A percentile compares a stretch with the other conserved stretches of the same genome.
Evolutionary conservation across 2,329 filamentous ascomycete species (phyloP).

Genomic region (Aspergillus ruber): DNA sequence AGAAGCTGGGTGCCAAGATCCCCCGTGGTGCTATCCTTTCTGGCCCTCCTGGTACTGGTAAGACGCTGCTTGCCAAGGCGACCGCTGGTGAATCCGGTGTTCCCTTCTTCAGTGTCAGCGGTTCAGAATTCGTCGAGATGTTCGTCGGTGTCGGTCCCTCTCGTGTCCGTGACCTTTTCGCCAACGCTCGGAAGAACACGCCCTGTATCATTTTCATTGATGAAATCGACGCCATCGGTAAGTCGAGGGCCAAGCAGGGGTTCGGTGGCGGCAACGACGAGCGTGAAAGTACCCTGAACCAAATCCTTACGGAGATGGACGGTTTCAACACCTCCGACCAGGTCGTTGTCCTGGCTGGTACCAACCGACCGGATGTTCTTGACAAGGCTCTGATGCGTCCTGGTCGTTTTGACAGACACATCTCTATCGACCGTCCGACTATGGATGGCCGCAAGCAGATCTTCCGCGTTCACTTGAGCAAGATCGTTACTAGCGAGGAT

Average conservation of each 20-base stretch:
- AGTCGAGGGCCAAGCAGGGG: conserved; percentile 74
- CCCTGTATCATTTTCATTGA: conserved; percentile 99
- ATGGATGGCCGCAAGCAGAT: conserved; percentile 97
- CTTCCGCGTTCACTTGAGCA: conserved; percentile 87
- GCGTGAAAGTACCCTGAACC: conserved; percentile 92
- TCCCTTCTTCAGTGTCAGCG: conserved; percentile 96
- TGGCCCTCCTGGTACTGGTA: conserved; percentile 96
- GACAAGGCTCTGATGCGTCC: conserved; percentile 95
- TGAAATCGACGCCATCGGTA: conserved; percentile 96
- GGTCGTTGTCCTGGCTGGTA: conserved; percentile 93
- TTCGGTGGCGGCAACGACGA: conserved; percentile 93
- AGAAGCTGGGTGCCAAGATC: conserved; percentile 94
- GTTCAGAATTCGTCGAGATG: conserved; percentile 99
- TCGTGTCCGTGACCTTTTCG: conserved; percentile 87
- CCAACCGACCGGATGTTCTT: conserved; percentile 88
- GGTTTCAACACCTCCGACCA: conserved; percentile 97
- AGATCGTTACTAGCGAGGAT: conserved; percentile 90
- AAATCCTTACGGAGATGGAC: conserved; percentile 98
- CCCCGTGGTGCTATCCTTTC: conserved; percentile 93
- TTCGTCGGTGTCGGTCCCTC: conserved; percentile 98
- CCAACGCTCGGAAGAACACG: conserved; percentile 88
- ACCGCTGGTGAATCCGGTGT: conserved; percentile 95
- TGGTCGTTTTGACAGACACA: conserved; percentile 94
- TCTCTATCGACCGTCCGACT: conserved; percentile 87
- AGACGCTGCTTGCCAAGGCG: conserved; percentile 93